phyloP scores from a whole-genome alignment of 2,329 filamentous ascomycete species.

The Aciculosporium take region DNA sequence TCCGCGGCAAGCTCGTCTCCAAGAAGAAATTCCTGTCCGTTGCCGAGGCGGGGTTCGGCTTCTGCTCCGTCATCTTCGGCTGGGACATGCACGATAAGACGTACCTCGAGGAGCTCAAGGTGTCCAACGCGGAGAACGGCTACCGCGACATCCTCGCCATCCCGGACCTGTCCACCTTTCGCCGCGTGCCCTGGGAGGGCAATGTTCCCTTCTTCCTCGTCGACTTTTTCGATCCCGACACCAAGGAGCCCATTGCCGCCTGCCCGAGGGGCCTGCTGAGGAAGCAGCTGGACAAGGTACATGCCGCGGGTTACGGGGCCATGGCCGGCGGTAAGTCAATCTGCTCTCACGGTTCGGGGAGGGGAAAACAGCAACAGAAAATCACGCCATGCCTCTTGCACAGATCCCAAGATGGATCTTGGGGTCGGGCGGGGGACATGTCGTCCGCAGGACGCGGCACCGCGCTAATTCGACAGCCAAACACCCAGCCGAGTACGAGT shows the following conservation, averaged over 20 bases:
- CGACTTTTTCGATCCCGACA: constrained; percentile 72
- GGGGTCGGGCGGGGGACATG: too few relatives aligned
- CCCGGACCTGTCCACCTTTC: constrained; percentile 62
- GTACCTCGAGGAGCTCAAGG: constrained; percentile 69
- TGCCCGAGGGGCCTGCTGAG: constrained; percentile 68
- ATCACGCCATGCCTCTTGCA: too few relatives aligned
- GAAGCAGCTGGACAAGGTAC: constrained; percentile 51
- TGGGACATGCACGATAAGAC: constrained; percentile 97
- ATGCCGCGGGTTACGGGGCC: constrained; percentile 56
- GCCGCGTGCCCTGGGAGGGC: constrained; percentile 83
- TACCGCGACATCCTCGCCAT: constrained; percentile 76
- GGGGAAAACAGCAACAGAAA: too few relatives aligned
- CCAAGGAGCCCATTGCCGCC: constrained; percentile 53
- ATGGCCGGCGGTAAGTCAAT: constrained; percentile 71
- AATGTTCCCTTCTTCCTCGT: constrained; percentile 76
- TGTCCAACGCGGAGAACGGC: constrained; percentile 83
- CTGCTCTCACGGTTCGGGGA: too few relatives aligned
- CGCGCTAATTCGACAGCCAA: constrained; percentile 20
- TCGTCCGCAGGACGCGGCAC: too few relatives aligned
- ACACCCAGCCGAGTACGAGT: constrained; percentile 85
- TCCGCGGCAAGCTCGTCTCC: constrained; percentile 81
- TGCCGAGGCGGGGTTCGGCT: constrained; percentile 70
- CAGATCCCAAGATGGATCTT: too few relatives aligned
- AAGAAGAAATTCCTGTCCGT: constrained; percentile 87
- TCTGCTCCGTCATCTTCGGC: constrained; percentile 87